Conservation (phyloP, 768 basidiomycete genomes). For the Clitopilus passeckerianus region DNA sequence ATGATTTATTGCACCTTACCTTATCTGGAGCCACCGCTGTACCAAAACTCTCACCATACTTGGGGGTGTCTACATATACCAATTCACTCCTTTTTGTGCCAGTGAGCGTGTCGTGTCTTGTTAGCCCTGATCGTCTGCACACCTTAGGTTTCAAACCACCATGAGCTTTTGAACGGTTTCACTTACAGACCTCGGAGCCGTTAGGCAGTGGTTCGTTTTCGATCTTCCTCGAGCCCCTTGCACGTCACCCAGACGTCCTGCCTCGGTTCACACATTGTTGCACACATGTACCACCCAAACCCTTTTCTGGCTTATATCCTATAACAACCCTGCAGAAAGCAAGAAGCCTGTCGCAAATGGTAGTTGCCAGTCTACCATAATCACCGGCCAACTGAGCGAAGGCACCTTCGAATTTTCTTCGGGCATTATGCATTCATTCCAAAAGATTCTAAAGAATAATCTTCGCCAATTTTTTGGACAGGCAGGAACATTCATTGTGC, state of each 20-base stretch:
- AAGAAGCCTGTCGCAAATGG: not conserved
- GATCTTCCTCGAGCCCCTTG: not conserved
- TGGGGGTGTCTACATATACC: slow-evolving; percentile 27
- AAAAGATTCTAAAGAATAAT: not conserved
- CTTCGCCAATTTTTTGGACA: not conserved
- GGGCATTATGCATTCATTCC: not conserved
- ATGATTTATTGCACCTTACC: not conserved
- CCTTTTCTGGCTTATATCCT: not conserved
- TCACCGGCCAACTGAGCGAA: not conserved
- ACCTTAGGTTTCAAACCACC: not conserved
- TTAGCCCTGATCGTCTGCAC: not conserved
- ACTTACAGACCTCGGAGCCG: not conserved
- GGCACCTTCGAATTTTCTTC: not conserved
- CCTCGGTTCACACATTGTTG: not conserved
- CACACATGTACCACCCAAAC: not conserved
- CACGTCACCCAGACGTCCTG: not conserved
- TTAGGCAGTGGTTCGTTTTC: not conserved
- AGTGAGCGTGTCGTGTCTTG: not conserved
- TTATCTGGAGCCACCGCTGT: slow-evolving; percentile 15
- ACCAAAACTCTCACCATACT: slow-evolving; percentile 27
- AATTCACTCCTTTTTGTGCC: slow-evolving; percentile 9
- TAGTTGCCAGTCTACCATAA: not conserved
- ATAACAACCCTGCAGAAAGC: not conserved
- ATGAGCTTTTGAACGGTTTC: not conserved
- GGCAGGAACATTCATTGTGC: not conserved